Percentiles rank a stretch among this genome's conserved stretches.
These are phyloP conservation scores for Orbilia javanica DNA, from an alignment of 2,329 filamentous ascomycete genomes.

Conservation along the genomic window DNA sequence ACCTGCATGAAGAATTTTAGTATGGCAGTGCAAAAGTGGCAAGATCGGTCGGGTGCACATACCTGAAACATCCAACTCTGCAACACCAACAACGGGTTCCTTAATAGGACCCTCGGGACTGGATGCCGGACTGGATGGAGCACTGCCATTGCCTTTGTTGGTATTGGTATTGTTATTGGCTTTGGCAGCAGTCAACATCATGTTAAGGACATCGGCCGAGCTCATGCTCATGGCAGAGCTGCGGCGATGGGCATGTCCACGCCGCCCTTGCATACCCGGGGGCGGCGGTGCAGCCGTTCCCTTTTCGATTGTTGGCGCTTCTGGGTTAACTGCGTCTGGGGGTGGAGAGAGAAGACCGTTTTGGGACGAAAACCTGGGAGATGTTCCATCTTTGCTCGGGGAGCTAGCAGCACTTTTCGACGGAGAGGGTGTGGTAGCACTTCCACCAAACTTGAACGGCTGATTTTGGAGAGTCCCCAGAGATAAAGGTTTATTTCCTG, in stretches of 20 bases:
- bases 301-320: conserved; percentile 41
- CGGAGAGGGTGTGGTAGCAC: conserved; percentile 16
- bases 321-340: conserved; percentile 27
- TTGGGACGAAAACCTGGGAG: conserved; percentile 44
- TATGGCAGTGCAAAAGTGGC: conserved; percentile 49
- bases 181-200: conserved; percentile 57
- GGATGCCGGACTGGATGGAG: conserved; percentile 44
- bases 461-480: conserved; percentile 47
- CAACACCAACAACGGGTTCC: conserved; percentile 43
- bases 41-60: conserved; percentile 33
- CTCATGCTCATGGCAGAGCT: conserved; percentile 58
- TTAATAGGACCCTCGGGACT: conserved; percentile 41
- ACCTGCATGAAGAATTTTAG: conserved; percentile 43
- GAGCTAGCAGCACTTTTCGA: conserved; percentile 36
- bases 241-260: conserved; percentile 56
- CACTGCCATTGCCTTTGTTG: conserved; percentile 46
- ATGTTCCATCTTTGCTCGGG: conserved; percentile 40
- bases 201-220: conserved; percentile 50
- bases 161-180: conserved; percentile 48
- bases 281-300: conserved; percentile 47
- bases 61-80: conserved; percentile 43
- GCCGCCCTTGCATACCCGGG: conserved; percentile 47
- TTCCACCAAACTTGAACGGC: conserved; percentile 52
- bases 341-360: conserved; percentile 56
- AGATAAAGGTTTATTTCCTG: conserved; percentile 40